Percentiles rank a stretch among this genome's conserved stretches.
Conservation (phyloP, 495 filamentous ascomycete genomes). For the Neurospora africana region DNA sequence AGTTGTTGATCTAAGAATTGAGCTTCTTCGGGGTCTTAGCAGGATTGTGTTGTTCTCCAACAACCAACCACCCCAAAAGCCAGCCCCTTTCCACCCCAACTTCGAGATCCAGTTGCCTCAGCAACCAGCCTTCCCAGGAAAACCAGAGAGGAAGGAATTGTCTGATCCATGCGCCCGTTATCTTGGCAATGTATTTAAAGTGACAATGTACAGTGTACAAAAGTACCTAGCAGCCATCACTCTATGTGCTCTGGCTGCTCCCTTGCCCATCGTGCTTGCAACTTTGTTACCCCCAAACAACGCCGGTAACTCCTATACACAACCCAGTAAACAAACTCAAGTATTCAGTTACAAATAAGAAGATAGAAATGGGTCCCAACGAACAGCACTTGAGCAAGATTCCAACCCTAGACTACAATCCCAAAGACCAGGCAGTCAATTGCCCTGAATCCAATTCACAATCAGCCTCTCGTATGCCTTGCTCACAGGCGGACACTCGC, state of each 20-base stretch:
- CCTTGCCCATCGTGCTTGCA: neutral
- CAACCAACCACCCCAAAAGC: neutral
- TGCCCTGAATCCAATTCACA: neutral
- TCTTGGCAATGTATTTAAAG: neutral
- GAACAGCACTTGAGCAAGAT: neutral
- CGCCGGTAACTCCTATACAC: neutral
- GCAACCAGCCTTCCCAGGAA: neutral
- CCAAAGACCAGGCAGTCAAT: neutral
- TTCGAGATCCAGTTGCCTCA: neutral
- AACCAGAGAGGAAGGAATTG: neutral
- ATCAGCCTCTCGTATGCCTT: neutral
- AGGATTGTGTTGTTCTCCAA: neutral
- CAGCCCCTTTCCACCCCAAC: neutral
- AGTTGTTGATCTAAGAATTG: neutral
- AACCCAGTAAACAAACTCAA: neutral
- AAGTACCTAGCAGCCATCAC: neutral
- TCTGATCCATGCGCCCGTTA: neutral
- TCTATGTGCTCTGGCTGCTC: neutral
- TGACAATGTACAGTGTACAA: neutral
- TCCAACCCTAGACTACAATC: neutral
- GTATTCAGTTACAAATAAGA: neutral
- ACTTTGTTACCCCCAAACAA: neutral
- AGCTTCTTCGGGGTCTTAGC: neutral
- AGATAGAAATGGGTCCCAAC: neutral
- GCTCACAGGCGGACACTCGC: slow-evolving; percentile 54